phyloP scores from a whole-genome alignment of 1,284 basidiomycete species.

The Termitomyces sp. region DNA sequence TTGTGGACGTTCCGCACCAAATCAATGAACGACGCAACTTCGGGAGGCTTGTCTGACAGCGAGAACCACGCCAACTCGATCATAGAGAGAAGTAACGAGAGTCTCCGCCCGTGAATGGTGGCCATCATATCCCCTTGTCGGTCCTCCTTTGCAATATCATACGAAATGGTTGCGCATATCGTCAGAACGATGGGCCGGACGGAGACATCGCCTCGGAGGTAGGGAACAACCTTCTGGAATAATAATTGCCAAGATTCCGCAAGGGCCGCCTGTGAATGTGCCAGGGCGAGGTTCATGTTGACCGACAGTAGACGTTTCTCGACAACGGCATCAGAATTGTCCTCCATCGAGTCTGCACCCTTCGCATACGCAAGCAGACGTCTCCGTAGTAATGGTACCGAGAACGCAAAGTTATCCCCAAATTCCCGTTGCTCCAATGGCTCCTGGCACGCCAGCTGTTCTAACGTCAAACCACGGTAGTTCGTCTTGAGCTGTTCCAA shows the following conservation, averaged over 20 bases:
- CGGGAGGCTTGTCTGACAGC: slow-evolving; percentile 49
- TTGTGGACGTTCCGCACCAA: slow-evolving; percentile 58
- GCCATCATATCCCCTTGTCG: slow-evolving; percentile 83
- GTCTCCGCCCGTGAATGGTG: slow-evolving; percentile 71
- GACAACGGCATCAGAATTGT: slow-evolving; percentile 37
- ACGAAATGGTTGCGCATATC: slow-evolving; percentile 61
- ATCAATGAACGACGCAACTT: slow-evolving; percentile 57
- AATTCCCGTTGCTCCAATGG: slow-evolving; percentile 69
- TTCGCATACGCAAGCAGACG: slow-evolving; percentile 48
- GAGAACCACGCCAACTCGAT: slow-evolving; percentile 79
- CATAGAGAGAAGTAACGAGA: slow-evolving; percentile 70
- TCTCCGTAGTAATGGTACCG: slow-evolving; percentile 44
- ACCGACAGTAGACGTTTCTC: slow-evolving; percentile 57
- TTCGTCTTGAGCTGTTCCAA: slow-evolving; percentile 38
- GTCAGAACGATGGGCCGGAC: slow-evolving; percentile 55
- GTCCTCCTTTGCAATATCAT: slow-evolving; percentile 63
- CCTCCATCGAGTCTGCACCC: slow-evolving; percentile 36
- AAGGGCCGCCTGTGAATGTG: slow-evolving; percentile 73
- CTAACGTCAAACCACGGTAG: slow-evolving; percentile 54
- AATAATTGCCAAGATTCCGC: slow-evolving; percentile 78
- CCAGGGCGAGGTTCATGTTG: slow-evolving; percentile 81
- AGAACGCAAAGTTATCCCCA: slow-evolving; percentile 78
- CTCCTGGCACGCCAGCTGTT: slow-evolving; percentile 61
- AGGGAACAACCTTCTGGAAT: slow-evolving; percentile 60
- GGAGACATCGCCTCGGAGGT: slow-evolving; percentile 52